Base-by-base conservation (phyloP, 139 green algal species). In the Desmodesmus armatus region DNA sequence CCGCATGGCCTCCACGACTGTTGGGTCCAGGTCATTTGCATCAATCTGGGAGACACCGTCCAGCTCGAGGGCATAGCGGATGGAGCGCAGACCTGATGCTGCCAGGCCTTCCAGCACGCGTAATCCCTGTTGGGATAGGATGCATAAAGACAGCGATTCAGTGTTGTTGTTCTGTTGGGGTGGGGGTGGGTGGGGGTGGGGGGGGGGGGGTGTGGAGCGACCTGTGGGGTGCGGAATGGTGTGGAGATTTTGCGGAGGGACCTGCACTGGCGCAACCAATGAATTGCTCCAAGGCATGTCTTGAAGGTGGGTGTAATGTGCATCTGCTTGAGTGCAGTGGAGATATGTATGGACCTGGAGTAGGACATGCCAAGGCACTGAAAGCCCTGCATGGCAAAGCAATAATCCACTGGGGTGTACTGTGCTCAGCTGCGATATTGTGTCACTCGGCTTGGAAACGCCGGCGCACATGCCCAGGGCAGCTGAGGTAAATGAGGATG, bases 1-100 rank as follows among this genome's bases (percentile, higher is more conserved):
- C 21, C 88, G 74, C 88, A 99, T 98, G 25, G 91, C 88, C 23
- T 95, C 93, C 27, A 89, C 87, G 19, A 90, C 93, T 0, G 43
- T 33, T 4, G 85, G 51, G 84, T 98, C 96, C 85, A 98, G 51
- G 67, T 99, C 96, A 76, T 98, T 98, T 2, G 95, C 95, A 33
- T 96, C 91, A 21, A 99, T 90, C 17, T 87, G 78, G 0, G 78
- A 71, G 31, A 98, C 71, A n/a, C 71, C 71, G 29, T 87, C 82
- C 39, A 98, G 80, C 85, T 98, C 95, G 23, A 96, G 75, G 0
- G 96, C 96, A 83, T 99, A 99, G 3, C 97, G 91, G 29, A 99
- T 95, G 65, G 97, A 94, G 3, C 97, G 88, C 75, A 99, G 90
- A 7, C 97, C 97, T 15, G 93, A 97, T 23, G 97, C 97, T 11